Evolutionary conservation across 1,284 basidiomycete species (phyloP), one percentile per base, ranked within the genome.

Genomic region (Marasmius fiardii): DNA sequence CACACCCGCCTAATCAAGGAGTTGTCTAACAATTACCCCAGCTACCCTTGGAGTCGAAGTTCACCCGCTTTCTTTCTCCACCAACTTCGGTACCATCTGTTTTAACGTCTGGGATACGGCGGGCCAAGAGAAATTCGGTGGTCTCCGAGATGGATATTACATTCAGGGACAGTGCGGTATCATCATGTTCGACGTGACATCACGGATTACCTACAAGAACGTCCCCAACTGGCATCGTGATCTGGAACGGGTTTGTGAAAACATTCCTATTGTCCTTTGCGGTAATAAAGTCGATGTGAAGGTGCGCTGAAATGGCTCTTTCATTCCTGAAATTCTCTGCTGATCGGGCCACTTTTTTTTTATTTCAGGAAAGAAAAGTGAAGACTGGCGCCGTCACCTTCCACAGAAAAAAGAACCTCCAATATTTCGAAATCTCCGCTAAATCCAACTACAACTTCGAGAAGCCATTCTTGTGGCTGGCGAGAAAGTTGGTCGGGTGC

Each of bases 371-470:
- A 78, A 93, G 97, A 64, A 99, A 99, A 85, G 97, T 99, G 64
- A 99, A 99, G 85, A 99, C 96, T 39, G 93, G 92, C 55, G 88
- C 91, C 55, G 96, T 99, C 59, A 99, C 97, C 57, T 99, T 99
- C 91, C 97, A 99, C 84, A 86, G 97, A 72, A 99, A 99, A 92
- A 99, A 99, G 86, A 98, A 97, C 80, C 85, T 99, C 58, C 97
- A 99, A 74, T 99, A 99, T 83, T 99, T 96, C 72, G 97, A 99
- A 72, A 99, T 99, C 68, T 98, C 95, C 4, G 97, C 97, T 62
- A 99, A 99, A 79, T 98, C 94, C 53, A 99, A 99, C 85, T 99
- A 99, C 79, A 99, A 99, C 84, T 99, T 99, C 71, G 97, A 99
- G 79, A 98, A 99, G 77, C 97, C 97, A 51, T 99, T 99, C 93